Conservation (phyloP, 1,284 basidiomycete genomes). For the Earliella scabrosa region DNA sequence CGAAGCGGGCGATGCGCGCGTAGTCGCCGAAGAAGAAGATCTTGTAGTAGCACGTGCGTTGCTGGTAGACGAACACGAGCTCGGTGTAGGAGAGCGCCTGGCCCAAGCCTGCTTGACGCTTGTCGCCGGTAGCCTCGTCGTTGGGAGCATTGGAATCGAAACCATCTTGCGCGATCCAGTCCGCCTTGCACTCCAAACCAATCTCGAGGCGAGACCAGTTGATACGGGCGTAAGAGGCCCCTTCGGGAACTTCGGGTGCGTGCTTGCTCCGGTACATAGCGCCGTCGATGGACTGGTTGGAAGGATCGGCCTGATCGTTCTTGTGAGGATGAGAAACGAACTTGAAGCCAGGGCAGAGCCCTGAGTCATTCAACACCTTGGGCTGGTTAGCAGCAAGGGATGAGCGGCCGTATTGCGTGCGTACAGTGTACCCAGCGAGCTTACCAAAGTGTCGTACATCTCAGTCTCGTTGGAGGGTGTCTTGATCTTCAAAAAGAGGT, state of each 20-base stretch:
- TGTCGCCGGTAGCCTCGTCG: neutral
- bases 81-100: conserved; percentile 15
- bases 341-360: neutral
- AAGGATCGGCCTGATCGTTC: neutral
- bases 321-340: conserved; percentile 4
- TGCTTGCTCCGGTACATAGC: conserved; percentile 1
- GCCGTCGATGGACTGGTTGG: conserved; percentile 3
- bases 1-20: conserved; percentile 14
- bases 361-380: neutral
- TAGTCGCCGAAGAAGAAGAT: conserved; percentile 12
- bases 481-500: neutral
- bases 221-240: neutral
- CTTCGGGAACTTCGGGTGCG: neutral
- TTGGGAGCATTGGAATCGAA: neutral
- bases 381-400: neutral
- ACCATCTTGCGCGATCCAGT: neutral
- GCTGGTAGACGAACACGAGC: conserved; percentile 10
- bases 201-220: conserved; percentile 13
- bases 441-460: conserved; percentile 3
- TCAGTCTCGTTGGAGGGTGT: neutral
- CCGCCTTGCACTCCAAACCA: conserved; percentile 11
- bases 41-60: conserved; percentile 4
- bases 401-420: neutral
- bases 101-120: neutral
- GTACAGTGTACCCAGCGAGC: neutral